Evolutionary conservation across 805 yeast species (phyloP), one percentile per base, ranked within the genome.

Genomic region (Limtongia smithiae): DNA sequence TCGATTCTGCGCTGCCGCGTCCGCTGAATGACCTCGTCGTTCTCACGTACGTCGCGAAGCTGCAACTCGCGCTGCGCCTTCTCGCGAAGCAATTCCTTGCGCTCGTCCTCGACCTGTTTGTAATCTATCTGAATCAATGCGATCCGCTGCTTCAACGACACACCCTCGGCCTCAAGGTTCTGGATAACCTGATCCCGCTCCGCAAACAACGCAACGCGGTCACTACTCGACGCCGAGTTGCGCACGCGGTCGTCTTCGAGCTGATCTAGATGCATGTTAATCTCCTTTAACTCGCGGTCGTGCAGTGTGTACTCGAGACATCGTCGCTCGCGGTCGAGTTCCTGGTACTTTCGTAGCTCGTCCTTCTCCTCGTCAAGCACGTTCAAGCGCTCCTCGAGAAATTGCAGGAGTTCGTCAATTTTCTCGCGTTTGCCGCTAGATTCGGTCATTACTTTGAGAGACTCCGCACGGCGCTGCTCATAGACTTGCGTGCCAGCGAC

Each of bases 401-500:
- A 83, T 17, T 68, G 67, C 60, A 91, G 71, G 65, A 87, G 81
- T 58, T 83, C 88, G 53, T 79, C 85, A 42, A 87, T 85, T 61
- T 86, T 80, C 46, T 75, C 80, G 56, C 82, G 76, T 59, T 86
- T 86, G 52, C 72, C 75, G 54, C 77, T 79, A 0, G 96, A 82
- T 51, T 79, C 81, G 3, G 71, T 71, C 89, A 90, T 86, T 59
- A 88, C 91, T 63, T 82, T 83, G 52, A 75, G 69, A 0, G 96
- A 85, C 49, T 89, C 95, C 50, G 76, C 77, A 46, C 90, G 72
- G 65, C 86, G 85, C 33, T 76, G 71, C 62, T 93, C 97, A 69
- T 91, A 93, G 2, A 90, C 85, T 51, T 81, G 83, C 0, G 97
- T 96, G 17, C 98, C 98, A 27, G 96, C 93, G 30, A 91, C 96